A percentile compares a stretch with the other conserved stretches of the same genome.
phyloP scores from a whole-genome alignment of 192 early-diverging fungal species.

The Neocallimastix lanati region DNA sequence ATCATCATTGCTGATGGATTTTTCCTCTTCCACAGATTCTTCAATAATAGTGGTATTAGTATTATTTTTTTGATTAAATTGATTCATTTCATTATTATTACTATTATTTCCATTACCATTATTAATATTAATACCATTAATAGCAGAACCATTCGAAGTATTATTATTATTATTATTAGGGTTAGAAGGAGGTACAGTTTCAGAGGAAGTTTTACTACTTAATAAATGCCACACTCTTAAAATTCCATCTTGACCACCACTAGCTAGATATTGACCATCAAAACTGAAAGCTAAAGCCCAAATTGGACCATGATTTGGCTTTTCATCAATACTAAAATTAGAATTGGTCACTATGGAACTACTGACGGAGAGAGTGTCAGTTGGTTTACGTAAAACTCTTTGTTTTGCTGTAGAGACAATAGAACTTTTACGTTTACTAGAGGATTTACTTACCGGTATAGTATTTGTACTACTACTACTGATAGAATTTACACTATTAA shows the following conservation, averaged over 20 bases:
- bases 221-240: conserved; percentile 46
- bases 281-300: conserved; percentile 65
- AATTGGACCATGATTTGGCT: conserved; percentile 14
- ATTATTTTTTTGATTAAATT: not conserved
- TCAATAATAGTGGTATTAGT: not conserved
- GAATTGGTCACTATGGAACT: not conserved
- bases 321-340: not conserved
- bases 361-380: not conserved
- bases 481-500: not conserved
- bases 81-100: not conserved
- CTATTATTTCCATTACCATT: no score
- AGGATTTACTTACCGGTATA: no score
- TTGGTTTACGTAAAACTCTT: not conserved
- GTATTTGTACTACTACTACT: not conserved
- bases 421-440: not conserved
- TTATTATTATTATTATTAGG: not conserved
- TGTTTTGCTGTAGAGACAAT: not conserved
- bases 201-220: not conserved
- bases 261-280: conserved; percentile 59
- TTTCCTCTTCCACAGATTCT: no score
- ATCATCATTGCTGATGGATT: no score
- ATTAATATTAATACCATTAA: not conserved
- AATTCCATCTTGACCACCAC: conserved; percentile 54
- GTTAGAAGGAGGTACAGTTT: not conserved
- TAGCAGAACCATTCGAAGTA: not conserved